Evolutionary conservation across 805 yeast species (phyloP).

Genomic region (Saturnispora mendoncae): DNA sequence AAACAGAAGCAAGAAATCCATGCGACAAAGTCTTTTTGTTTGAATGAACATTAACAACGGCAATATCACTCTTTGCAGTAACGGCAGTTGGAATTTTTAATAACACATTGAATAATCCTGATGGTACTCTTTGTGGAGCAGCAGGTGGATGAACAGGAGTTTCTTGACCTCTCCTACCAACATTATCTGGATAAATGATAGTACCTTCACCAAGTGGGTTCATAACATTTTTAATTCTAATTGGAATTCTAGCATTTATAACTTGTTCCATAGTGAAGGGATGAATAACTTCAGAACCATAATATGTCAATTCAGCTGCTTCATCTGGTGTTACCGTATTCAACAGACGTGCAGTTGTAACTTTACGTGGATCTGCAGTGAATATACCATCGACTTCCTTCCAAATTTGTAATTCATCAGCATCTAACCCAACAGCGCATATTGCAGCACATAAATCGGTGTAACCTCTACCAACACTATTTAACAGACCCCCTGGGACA

Average conservation of each 20-base stretch:
- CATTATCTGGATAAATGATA: conserved; percentile 83
- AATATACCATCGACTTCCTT: conserved; percentile 98
- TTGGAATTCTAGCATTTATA: conserved; percentile 90
- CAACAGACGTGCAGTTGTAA: conserved; percentile 76
- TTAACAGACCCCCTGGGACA: conserved; percentile 91
- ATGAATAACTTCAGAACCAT: conserved; percentile 96
- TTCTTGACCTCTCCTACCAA: conserved; percentile 74
- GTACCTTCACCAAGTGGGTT: conserved; percentile 94
- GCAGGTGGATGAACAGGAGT: conserved; percentile 96
- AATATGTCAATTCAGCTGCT: conserved; percentile 95
- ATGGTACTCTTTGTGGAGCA: conserved; percentile 44
- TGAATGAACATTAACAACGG: conserved; percentile 87
- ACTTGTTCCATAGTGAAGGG: conserved; percentile 99
- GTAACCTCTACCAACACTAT: conserved; percentile 94
- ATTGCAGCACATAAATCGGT: conserved; percentile 97
- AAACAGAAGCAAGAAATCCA: conserved; percentile 89
- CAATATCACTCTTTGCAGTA: conserved; percentile 87
- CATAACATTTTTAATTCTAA: conserved; percentile 90
- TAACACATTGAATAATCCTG: conserved; percentile 32
- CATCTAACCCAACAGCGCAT: conserved; percentile 84
- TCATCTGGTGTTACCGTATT: conserved; percentile 94
- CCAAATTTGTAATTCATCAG: conserved; percentile 96
- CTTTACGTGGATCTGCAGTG: conserved; percentile 97
- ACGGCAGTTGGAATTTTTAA: conserved; percentile 83
- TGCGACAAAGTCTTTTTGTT: conserved; percentile 88